Conservation (phyloP, 768 basidiomycete species). For the Cubamyces lactineus region DNA sequence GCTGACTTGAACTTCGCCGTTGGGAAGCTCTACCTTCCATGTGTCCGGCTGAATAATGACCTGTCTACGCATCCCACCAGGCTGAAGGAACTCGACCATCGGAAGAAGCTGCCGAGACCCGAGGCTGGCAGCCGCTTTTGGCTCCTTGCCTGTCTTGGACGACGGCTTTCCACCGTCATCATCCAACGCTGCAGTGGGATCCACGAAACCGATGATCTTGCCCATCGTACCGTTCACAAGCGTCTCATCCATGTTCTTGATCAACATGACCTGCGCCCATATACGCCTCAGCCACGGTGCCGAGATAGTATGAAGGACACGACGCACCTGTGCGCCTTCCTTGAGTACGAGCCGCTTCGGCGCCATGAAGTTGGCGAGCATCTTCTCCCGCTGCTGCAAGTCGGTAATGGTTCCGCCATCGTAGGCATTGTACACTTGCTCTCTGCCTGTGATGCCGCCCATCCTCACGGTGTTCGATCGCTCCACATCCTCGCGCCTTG, state of each 20-base stretch:
- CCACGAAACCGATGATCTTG: slow-evolving; percentile 73
- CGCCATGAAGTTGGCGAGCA: slow-evolving; percentile 92
- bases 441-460: slow-evolving; percentile 54
- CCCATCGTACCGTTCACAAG: slow-evolving; percentile 97
- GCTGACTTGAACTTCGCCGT: slow-evolving; percentile 79
- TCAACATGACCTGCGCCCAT: slow-evolving; percentile 69
- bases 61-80: slow-evolving; percentile 56
- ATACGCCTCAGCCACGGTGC: neutral
- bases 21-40: slow-evolving; percentile 90
- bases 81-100: slow-evolving; percentile 75
- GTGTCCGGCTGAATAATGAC: slow-evolving; percentile 66
- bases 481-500: slow-evolving; percentile 91
- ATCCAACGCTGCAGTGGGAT: slow-evolving; percentile 43
- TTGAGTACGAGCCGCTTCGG: slow-evolving; percentile 69
- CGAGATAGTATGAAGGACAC: neutral
- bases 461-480: slow-evolving; percentile 77
- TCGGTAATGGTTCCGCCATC: slow-evolving; percentile 69
- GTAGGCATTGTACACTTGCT: slow-evolving; percentile 53
- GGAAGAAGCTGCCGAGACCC: slow-evolving; percentile 51
- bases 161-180: slow-evolving; percentile 37
- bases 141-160: slow-evolving; percentile 18
- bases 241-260: slow-evolving; percentile 63
- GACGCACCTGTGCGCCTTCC: slow-evolving; percentile 57
- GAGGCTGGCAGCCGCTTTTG: slow-evolving; percentile 9
- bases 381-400: slow-evolving; percentile 63